phyloP scores from a whole-genome alignment of 2,329 filamentous ascomycete genomes.

The Aspergillus sp. region DNA sequence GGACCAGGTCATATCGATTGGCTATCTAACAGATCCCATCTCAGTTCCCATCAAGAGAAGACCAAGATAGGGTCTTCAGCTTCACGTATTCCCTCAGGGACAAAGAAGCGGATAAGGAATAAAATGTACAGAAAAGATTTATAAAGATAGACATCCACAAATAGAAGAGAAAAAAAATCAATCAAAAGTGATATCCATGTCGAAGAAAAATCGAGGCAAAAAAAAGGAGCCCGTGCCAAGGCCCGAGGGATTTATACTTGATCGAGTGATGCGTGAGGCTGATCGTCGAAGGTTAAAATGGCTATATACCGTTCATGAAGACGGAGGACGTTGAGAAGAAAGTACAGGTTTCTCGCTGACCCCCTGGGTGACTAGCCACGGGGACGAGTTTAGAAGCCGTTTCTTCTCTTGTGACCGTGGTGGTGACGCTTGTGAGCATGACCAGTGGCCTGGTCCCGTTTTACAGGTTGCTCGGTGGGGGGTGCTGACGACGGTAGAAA shows the following conservation, averaged over 20 bases:
- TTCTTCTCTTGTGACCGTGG: background rate
- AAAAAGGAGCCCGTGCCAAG: background rate
- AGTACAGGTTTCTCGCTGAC: too few relatives aligned
- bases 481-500: background rate
- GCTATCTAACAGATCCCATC: slow-evolving; percentile 9
- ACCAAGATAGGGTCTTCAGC: slow-evolving; percentile 3
- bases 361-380: too few relatives aligned
- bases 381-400: background rate
- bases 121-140: slow-evolving; percentile 11
- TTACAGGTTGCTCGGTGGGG: background rate
- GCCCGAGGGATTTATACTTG: background rate
- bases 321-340: too few relatives aligned
- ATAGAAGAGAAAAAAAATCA: background rate
- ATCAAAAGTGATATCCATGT: background rate
- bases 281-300: background rate
- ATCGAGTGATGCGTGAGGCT: background rate
- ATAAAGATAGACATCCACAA: background rate
- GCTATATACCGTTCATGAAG: background rate
- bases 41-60: slow-evolving; percentile 10
- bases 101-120: slow-evolving; percentile 6
- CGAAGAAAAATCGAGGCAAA: too few relatives aligned
- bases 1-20: slow-evolving; percentile 7
- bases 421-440: background rate
- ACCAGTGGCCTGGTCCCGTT: too few relatives aligned
- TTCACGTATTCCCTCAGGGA: slow-evolving; percentile 10